Percentiles rank a stretch among this genome's conserved stretches.
Evolutionary conservation across 345 rosid species (phyloP).

Genomic region (Ceriops zippeliana): DNA sequence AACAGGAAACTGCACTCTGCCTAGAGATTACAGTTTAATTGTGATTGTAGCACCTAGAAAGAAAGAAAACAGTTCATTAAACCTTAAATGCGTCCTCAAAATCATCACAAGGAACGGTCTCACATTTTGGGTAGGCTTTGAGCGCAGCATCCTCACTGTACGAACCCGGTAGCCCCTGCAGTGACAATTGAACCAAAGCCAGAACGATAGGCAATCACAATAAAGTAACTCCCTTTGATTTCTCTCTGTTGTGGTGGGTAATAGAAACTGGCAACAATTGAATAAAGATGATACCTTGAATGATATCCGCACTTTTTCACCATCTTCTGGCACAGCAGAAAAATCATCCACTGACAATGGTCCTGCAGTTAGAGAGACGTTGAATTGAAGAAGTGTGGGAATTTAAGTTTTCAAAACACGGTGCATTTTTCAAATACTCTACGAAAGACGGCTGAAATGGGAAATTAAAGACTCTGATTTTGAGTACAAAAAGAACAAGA

Average conservation of each 20-base stretch:
- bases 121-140: conserved; percentile 61
- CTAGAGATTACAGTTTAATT: not conserved
- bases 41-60: not conserved
- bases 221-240: conserved; percentile 2
- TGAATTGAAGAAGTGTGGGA: not conserved
- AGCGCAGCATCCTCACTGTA: conserved; percentile 58
- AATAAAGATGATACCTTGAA: conserved; percentile 37
- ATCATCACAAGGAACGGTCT: conserved; percentile 53
- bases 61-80: not conserved
- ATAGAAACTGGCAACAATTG: not conserved
- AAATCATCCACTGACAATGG: conserved; percentile 50
- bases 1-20: not conserved
- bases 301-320: conserved; percentile 42
- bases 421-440: too few relatives aligned
- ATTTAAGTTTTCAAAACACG: too few relatives aligned
- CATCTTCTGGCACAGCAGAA: conserved; percentile 27
- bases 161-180: conserved; percentile 55
- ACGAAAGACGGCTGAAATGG: too few relatives aligned
- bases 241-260: conserved; percentile 4
- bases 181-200: not conserved
- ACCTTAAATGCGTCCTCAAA: conserved; percentile 64
- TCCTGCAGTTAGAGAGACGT: conserved; percentile 27
- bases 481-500: too few relatives aligned
- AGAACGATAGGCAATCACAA: not conserved
- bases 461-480: too few relatives aligned